Evolutionary conservation across 1,284 basidiomycete species (phyloP).

Genomic region (Hortiboletus rubellus): DNA sequence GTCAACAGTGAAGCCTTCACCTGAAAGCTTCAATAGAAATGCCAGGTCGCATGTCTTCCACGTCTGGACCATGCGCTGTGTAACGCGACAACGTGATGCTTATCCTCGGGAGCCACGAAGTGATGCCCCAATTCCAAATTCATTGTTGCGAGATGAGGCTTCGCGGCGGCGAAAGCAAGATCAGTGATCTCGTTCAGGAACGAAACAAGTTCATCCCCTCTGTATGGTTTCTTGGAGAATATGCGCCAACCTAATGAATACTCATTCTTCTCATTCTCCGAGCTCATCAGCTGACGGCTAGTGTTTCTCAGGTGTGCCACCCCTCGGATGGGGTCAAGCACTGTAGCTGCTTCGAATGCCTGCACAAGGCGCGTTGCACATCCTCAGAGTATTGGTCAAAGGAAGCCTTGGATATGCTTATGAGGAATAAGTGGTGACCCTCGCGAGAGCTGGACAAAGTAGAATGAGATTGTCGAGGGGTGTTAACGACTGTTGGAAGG

Average conservation of each 20-base stretch:
- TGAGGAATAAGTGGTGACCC: background rate
- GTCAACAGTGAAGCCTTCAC: background rate
- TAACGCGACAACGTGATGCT: background rate
- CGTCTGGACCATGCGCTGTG: background rate
- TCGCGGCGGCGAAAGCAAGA: background rate
- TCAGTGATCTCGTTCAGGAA: slow-evolving; percentile 4
- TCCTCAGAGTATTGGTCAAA: background rate
- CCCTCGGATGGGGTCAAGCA: background rate
- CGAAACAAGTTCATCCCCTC: background rate
- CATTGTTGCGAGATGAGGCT: background rate
- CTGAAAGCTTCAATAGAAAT: slow-evolving; percentile 2
- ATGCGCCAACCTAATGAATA: background rate
- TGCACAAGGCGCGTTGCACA: background rate
- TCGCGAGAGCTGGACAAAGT: too few relatives aligned
- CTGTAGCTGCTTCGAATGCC: background rate
- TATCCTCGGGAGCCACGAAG: background rate
- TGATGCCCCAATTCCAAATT: background rate
- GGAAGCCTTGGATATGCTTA: background rate
- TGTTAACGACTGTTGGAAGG: too few relatives aligned
- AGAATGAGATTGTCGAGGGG: background rate
- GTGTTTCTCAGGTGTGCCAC: background rate
- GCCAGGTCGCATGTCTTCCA: background rate
- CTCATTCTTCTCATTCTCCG: background rate
- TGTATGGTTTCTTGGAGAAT: background rate
- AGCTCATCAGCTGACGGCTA: background rate